Conservation (phyloP, 2,329 filamentous ascomycete species). For the Sporothrix mexicana region DNA sequence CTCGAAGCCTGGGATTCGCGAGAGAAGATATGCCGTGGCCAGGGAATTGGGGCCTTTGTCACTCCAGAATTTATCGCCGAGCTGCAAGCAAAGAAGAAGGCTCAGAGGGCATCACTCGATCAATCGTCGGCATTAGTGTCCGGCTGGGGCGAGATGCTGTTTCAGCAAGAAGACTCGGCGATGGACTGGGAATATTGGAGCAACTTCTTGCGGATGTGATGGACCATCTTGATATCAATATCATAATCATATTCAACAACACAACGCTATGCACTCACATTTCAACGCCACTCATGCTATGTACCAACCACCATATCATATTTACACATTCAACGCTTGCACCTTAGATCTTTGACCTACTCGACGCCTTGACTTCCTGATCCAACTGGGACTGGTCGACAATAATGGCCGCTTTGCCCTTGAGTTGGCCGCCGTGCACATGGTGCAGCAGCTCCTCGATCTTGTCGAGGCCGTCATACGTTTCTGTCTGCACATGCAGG, state of each 20-base stretch:
- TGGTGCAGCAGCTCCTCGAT: conserved; percentile 57
- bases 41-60: background rate
- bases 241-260: background rate
- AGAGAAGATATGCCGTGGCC: background rate
- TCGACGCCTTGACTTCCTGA: conserved; percentile 23
- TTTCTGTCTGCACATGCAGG: conserved; percentile 56
- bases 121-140: background rate
- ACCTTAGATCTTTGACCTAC: background rate
- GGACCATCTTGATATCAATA: no score
- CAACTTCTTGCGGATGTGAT: conserved; percentile 33
- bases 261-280: conserved; percentile 10
- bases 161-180: conserved; percentile 23
- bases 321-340: background rate
- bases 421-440: conserved; percentile 58
- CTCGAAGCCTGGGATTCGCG: conserved; percentile 35
- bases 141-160: conserved; percentile 14
- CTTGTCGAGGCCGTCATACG: conserved; percentile 59
- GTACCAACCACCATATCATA: background rate
- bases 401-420: conserved; percentile 60
- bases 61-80: conserved; percentile 19
- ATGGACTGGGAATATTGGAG: conserved; percentile 36
- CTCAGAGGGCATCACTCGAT: background rate
- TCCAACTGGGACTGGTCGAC: conserved; percentile 53
- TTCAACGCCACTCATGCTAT: background rate
- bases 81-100: conserved; percentile 10